Percentiles rank a stretch among this genome's conserved stretches.
These are phyloP conservation scores for Lasiodiplodia sp. DNA, from an alignment of 2,329 filamentous ascomycete species.

Conservation along the genomic window DNA sequence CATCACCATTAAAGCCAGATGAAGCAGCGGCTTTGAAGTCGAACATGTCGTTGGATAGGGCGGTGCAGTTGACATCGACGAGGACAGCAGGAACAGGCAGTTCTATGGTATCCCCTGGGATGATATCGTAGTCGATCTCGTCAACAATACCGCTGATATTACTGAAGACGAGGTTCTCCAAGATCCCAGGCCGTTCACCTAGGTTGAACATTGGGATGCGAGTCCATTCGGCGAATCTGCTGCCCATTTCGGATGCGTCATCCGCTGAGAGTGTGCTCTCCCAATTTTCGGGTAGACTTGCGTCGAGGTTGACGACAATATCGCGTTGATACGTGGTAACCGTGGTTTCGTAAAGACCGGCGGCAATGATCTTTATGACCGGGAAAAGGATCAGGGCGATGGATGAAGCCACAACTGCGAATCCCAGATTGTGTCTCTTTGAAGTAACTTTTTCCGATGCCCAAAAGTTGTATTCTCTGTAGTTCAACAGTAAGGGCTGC, in stretches of 20 bases:
- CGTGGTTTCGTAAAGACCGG: background rate
- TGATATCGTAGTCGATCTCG: background rate
- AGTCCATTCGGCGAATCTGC: background rate
- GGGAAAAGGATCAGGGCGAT: background rate
- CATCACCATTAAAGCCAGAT: background rate
- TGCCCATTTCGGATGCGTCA: background rate
- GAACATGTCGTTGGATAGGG: background rate
- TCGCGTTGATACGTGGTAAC: background rate
- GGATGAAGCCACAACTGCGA: background rate
- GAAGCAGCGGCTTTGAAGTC: background rate
- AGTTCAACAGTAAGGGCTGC: background rate
- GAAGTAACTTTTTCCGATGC: background rate
- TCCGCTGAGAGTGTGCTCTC: background rate
- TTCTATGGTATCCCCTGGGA: background rate
- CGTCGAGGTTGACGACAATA: background rate
- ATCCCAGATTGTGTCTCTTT: background rate
- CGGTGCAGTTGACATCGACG: background rate
- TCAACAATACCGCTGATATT: background rate
- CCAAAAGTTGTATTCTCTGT: background rate
- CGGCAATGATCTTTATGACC: background rate
- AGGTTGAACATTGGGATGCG: background rate
- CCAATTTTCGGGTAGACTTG: background rate
- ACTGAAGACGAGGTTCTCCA: background rate
- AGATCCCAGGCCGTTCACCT: background rate
- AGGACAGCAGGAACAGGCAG: background rate